Conservation (phyloP, 345 rosid species). For the Raphanus sativus region DNA sequence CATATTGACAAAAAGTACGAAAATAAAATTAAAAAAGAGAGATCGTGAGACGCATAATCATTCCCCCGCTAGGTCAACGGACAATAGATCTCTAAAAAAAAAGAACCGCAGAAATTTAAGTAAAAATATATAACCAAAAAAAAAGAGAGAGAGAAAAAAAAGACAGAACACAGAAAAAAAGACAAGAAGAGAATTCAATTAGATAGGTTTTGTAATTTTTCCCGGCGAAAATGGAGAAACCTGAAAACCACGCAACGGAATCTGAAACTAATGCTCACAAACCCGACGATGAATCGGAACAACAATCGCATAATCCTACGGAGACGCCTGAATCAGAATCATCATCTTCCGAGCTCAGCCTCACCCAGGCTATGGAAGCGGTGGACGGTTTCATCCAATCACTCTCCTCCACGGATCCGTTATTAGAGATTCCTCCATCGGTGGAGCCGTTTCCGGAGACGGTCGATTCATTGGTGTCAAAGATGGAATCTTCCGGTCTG, state of each 20-base stretch:
- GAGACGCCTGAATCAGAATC: not conserved
- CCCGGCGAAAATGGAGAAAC: not conserved
- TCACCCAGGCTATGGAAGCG: not conserved
- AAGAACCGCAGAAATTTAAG: not conserved
- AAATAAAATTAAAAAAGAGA: not conserved
- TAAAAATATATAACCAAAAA: not conserved
- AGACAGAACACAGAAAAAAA: too few species aligned
- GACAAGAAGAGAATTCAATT: not conserved
- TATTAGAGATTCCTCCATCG: constrained; percentile 40
- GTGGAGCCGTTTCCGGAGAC: constrained; percentile 46
- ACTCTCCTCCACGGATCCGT: constrained; percentile 18
- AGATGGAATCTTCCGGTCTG: constrained; percentile 42
- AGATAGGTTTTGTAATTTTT: not conserved
- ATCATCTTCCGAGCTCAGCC: not conserved
- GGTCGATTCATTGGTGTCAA: constrained; percentile 48
- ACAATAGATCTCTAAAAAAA: not conserved
- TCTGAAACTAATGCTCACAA: not conserved
- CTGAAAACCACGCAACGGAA: not conserved
- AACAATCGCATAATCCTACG: not conserved
- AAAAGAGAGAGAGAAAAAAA: not conserved
- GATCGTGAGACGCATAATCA: constrained; percentile 1
- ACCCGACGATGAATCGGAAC: not conserved
- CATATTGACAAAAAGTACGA: not conserved
- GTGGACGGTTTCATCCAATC: not conserved
- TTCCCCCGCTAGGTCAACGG: not conserved